Base-by-base conservation (phyloP, 805 yeast genomes). In the Teunomyces stri region DNA sequence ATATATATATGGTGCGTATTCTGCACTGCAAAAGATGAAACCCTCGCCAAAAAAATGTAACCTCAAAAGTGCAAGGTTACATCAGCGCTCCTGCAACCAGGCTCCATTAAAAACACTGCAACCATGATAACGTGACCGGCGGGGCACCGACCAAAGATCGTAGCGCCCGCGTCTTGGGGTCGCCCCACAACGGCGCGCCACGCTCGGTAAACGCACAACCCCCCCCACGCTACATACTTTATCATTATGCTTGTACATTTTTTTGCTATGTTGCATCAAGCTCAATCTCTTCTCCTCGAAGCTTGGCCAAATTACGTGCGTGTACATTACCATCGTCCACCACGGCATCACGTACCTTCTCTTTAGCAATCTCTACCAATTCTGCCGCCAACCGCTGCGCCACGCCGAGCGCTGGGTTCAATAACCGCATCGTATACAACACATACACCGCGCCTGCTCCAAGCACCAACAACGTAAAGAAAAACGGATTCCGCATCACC, bases 401-500 rank as follows among this genome's bases (percentile, higher is more conserved):
- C 20, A 90, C 81, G 33, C 75, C 70, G 44, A 80, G 53, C 9
- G 91, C 83, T 0, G 97, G 96, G 5, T 85, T 85, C 70, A 92
- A 78, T 64, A 92, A 68, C 53, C 85, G 85, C 62, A 86, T 73
- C 47, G 76, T 78, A 60, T 87, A 85, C 49, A 89, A 76, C 43
- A 87, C 77, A 61, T 85, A 89, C 1, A 77, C 61, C 1, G 80
- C 85, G 0, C 87, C 88, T 1, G 78, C 78, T 1, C 76, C 39
- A 9, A 89, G 43, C 38, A 91, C 61, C 1, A 79, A 57, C 42
- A 90, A 62, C 5, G 87, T 74, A 53, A 91, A 82, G 55, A 87
- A 78, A n/a, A 92, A 58, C 44, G 99, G 97, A 61, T 88, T 91
- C 52, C 95, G 79, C 38, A 94, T 60, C 13, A 94, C 80, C 7